Evolutionary conservation across 352 stramenopile species (phyloP), one percentile per base, ranked within the genome.

Genomic region (Pythium guiyangense): DNA sequence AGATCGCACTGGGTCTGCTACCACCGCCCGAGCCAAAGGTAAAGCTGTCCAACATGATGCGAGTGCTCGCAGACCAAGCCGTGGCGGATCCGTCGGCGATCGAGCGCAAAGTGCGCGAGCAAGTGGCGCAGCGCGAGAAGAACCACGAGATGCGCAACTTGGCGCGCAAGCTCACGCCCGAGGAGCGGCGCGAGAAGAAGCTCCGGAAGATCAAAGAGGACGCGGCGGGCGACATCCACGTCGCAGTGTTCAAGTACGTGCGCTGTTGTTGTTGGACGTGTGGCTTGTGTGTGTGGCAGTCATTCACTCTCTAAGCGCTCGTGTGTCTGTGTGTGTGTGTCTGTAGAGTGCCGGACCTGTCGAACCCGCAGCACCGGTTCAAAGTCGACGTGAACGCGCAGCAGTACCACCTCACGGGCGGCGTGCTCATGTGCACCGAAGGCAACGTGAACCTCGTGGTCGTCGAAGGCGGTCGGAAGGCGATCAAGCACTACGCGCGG

Each of bases 311-410:
- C 31, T 15, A 37, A 40, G 35, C 63, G 44, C 64, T 55, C 54
- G n/a, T n/a, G n/a, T n/a, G n/a, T n/a, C n/a, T n/a, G n/a, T n/a
- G n/a, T n/a, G n/a, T n/a, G n/a, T n/a, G 14, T 26, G 62, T 61
- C 45, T 69, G 51, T 54, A 88, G 84, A 44, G 94, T 99, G 18
- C 84, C 88, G 15, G 86, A 98, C 71, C 83, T 99, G 49, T 86
- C 84, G 25, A 94, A 98, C 76, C 89, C 90, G 42, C 96, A 98
- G 73, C 89, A 98, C 69, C 90, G 96, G 15, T 98, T 98, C 73
- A 99, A 99, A 70, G 89, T 99, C 43, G 96, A 99, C 76, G 91
- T 98, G 56, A 99, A 99, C 64, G 97, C 96, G 2, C 96, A 99
- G 69, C 96, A 99, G 77, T 94, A 93, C 64, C 80, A 92, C 66